Conservation (phyloP, 2,329 filamentous ascomycete species). For the Penicillium sp. region DNA sequence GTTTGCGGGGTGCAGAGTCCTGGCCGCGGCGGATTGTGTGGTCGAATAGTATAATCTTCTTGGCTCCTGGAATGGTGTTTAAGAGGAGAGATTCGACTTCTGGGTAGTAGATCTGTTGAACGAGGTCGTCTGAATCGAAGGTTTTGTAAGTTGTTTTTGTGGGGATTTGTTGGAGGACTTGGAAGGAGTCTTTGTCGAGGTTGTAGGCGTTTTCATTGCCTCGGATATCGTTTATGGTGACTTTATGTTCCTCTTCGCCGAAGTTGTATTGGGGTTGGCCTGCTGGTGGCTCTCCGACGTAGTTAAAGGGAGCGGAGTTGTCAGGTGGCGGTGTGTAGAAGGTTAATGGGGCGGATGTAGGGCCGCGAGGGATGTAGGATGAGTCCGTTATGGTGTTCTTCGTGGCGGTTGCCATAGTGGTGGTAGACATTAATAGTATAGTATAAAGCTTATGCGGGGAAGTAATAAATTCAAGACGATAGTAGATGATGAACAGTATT, state of each 20-base stretch:
- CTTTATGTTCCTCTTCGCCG: constrained; percentile 48
- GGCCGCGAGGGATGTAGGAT: constrained; percentile 56
- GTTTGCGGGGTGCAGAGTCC: constrained; percentile 61
- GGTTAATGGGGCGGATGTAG: constrained; percentile 62
- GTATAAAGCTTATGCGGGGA: not conserved
- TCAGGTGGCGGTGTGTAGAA: constrained; percentile 66
- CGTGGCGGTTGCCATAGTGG: constrained; percentile 23
- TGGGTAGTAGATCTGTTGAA: constrained; percentile 75
- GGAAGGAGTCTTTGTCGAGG: constrained; percentile 75
- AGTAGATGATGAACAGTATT: not conserved
- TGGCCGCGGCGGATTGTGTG: constrained; percentile 76
- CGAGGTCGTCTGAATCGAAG: constrained; percentile 67
- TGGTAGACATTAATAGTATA: not conserved
- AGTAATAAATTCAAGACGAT: not conserved
- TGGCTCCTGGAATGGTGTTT: constrained; percentile 64
- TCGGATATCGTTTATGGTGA: constrained; percentile 71
- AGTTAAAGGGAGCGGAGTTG: constrained; percentile 62
- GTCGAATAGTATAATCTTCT: constrained; percentile 75
- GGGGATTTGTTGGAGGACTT: constrained; percentile 60
- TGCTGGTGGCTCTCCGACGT: constrained; percentile 63
- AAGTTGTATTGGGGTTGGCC: constrained; percentile 69
- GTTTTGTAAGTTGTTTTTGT: constrained; percentile 55
- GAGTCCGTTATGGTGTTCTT: constrained; percentile 15
- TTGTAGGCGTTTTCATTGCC: constrained; percentile 65
- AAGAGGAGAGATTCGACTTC: constrained; percentile 75